Conservation (phyloP, 2,329 filamentous ascomycete genomes). For the Exophiala xenobiotica region DNA sequence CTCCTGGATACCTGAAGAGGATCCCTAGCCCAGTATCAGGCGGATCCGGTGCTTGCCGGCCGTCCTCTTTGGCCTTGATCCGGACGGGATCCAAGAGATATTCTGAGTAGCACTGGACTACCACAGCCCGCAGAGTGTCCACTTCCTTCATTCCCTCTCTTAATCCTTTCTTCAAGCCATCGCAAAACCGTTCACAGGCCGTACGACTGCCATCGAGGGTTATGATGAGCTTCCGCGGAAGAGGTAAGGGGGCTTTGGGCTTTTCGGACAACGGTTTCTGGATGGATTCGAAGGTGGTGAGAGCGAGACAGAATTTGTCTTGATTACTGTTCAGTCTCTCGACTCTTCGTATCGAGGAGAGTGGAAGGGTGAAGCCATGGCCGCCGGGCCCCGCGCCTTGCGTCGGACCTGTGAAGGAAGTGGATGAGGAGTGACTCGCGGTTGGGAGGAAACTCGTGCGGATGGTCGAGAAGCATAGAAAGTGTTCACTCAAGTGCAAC, state of each 20-base stretch:
- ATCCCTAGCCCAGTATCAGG: constrained; percentile 94
- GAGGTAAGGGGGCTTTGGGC: constrained; percentile 31
- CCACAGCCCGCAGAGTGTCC: constrained; percentile 75
- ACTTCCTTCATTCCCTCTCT: constrained; percentile 85
- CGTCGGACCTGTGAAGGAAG: constrained; percentile 86
- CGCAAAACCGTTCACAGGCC: constrained; percentile 92
- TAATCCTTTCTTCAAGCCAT: constrained; percentile 87
- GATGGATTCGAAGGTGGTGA: constrained; percentile 86
- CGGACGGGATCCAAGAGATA: constrained; percentile 60
- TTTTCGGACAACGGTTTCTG: constrained; percentile 54
- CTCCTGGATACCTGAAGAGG: constrained; percentile 91
- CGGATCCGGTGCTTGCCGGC: constrained; percentile 49
- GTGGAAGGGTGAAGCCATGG: constrained; percentile 91
- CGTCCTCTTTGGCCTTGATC: constrained; percentile 59
- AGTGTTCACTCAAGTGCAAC: constrained; percentile 90
- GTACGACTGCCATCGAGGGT: constrained; percentile 86
- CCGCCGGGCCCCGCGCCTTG: constrained; percentile 89
- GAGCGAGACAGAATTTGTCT: constrained; percentile 86
- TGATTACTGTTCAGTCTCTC: constrained; percentile 91
- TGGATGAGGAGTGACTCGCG: constrained; percentile 75
- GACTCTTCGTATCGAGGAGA: constrained; percentile 87
- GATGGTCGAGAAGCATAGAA: constrained; percentile 94
- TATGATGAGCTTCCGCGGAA: constrained; percentile 76
- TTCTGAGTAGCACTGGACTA: constrained; percentile 86
- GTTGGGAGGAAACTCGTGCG: constrained; percentile 81